Evolutionary conservation across 495 filamentous ascomycete genomes (phyloP), one percentile per base, ranked within the genome.

Genomic region (Oleoguttula mirabilis): DNA sequence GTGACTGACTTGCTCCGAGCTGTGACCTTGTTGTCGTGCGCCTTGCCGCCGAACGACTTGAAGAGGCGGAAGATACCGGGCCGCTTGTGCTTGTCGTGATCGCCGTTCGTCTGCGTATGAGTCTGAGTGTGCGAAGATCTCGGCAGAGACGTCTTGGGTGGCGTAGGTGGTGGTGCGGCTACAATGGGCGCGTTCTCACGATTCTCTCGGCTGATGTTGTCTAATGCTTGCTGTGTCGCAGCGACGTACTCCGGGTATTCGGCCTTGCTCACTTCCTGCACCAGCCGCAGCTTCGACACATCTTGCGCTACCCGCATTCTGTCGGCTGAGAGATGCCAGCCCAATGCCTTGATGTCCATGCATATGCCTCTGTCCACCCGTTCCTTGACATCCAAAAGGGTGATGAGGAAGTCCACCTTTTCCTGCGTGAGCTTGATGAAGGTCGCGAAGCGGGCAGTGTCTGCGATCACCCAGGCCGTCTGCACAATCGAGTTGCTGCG

Each of bases 201-300:
- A 7, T 12, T 7, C 25, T 52, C 49, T 8, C 45, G 43, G 10
- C 21, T 24, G 21, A 48, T 52, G 21, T 52, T 32, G 21, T 39
- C 28, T 21, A 52, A 30, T 8, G 49, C 49, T n/a, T 17, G 10
- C 16, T 44, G 23, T 10, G 51, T 42, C 5, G 52, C 51, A 0
- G 39, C 41, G 10, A 52, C 43, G 38, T 60, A 60, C 24, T 55
- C 55, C 1, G 55, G 58, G 31, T 59, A 60, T 14, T 56, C 53
- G 0, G 39, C 23, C 7, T 32, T 10, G 35, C 51, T 55, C 10
- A 44, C 48, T 23, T 55, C 53, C 11, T 45, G 40, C 17, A 62
- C 49, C 8, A 62, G 47, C n/a, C 39, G 32, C 14, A 62, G 47
- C 39, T 60, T 62, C 22, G 43, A 42, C 37, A 32, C 42, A 28